Evolutionary conservation across 257 asterid genomes (phyloP), one percentile per base, ranked within the genome.

Genomic region (Jacaranda copaia): DNA sequence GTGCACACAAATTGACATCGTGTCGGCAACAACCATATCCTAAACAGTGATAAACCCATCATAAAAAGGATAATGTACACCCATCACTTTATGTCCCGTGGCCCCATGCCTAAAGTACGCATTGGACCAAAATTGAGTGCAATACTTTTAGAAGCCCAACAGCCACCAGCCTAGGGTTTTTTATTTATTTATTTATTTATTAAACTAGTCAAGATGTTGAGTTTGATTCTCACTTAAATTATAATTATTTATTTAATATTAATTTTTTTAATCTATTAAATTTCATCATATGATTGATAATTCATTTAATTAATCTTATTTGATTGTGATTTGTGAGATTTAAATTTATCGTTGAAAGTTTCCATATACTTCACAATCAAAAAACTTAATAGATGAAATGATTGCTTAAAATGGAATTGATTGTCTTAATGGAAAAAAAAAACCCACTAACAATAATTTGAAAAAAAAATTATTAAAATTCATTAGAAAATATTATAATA

Each of bases 11-110:
- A 56, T 9, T 18, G 2, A 57, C 2, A 8, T 11, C 7, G 9
- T 60, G 66, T 60, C 66, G 66, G 66, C 66, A 60, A 12, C 45
- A 32, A 32, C 43, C 43, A 36, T 60, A 60, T 32, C 43, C 66
- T 32, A 25, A 25, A 60, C 43, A 60, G 43, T 59, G n/a, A 9
- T 25, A 6, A 59, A 25, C 13, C 13, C 10, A 25, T 59, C 42
- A 59, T 60, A 3, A 20, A 20, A 20, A 58, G 36, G 40, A 58
- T 20, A 32, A 60, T 13, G 66, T 32, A 60, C 66, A 1, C 66
- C 66, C 43, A 60, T 60, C 18, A 25, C 66, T 32, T 12, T 2
- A 3, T 32, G 45, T 8, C 46, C 46, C 2, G 2, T 25, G 32
- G 38, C 12, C 63, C 63, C 63, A 57, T 57, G 32, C 32, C 32